Percentiles rank a stretch among this genome's conserved stretches.
These are phyloP conservation scores for Suillus ampliporus DNA, from an alignment of 768 basidiomycete genomes.

Conservation along the genomic window DNA sequence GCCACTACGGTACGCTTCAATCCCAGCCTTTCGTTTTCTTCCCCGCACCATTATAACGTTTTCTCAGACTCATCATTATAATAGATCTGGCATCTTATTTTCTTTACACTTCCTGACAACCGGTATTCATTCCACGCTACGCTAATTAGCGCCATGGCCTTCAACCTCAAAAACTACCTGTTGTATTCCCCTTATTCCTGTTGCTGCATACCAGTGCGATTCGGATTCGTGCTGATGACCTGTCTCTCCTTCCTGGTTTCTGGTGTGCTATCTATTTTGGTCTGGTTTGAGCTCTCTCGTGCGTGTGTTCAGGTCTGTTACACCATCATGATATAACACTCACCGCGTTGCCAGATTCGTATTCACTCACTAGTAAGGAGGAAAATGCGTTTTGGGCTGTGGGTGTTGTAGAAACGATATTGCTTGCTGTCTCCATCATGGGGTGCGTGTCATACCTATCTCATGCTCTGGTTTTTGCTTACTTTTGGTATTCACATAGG, in stretches of 20 bases:
- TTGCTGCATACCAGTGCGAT: conserved; percentile 65
- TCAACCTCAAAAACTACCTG: conserved; percentile 51
- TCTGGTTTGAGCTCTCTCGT: conserved; percentile 72
- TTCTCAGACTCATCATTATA: not conserved
- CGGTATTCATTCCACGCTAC: not conserved
- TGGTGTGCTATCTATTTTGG: conserved; percentile 54
- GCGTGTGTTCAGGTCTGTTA: conserved; percentile 31
- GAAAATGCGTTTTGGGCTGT: conserved; percentile 52
- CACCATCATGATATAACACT: conserved; percentile 8
- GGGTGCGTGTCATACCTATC: conserved; percentile 49
- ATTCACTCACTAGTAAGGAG: conserved; percentile 36
- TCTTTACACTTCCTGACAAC: not conserved
- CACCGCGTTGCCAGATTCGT: conserved; percentile 32
- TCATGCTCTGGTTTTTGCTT: conserved; percentile 2
- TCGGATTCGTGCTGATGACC: conserved; percentile 63
- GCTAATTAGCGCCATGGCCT: conserved; percentile 43
- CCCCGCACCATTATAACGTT: not conserved
- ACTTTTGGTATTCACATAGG: not conserved
- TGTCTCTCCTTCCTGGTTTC: conserved; percentile 58
- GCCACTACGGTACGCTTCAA: not conserved
- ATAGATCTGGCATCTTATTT: not conserved
- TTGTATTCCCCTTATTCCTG: conserved; percentile 62
- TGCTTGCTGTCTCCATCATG: conserved; percentile 58
- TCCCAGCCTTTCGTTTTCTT: not conserved
- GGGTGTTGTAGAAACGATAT: conserved; percentile 57